Evolutionary conservation across 2,329 filamentous ascomycete species (phyloP), one percentile per base, ranked within the genome.

Genomic region (Fusarium palustre): DNA sequence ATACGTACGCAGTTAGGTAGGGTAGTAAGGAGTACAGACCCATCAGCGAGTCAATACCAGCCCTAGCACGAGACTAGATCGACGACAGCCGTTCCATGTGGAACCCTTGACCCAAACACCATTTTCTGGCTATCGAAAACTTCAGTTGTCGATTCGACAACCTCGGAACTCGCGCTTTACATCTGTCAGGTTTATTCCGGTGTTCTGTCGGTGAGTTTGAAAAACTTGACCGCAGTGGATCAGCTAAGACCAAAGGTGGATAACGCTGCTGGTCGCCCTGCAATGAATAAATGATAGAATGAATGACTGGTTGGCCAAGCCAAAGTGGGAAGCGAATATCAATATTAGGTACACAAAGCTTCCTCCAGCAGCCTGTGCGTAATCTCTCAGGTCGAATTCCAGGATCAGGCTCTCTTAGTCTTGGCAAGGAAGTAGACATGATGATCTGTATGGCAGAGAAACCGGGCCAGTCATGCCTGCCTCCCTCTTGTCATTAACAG

Each of bases 71-170:
- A 41, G 24, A 28, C 48, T 52, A 52, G 48, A 52, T 52, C 48
- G 48, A 52, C 48, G 41, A 16, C n/a, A 52, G 48, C 48, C 48
- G 48, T 52, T 52, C 34, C n/a, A 22, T 41, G 48, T 52, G 48
- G 48, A 52, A 18, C 48, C 48, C 24, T 52, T 52, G 34, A 39
- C 24, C 28, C 24, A 39, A 46, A 36, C 48, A 15, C 48, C 34
- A 52, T 41, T 52, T 38, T 24, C 34, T 28, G 9, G 34, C 18
- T 41, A 52, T 52, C 34, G 48, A 39, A 13, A 39, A 52, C n/a
- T 16, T 52, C 33, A 41, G 12, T 52, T 50, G 15, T 28, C 48
- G 34, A 41, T 39, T 41, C 48, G 18, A 28, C 48, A 4, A 28
- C 38, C 43, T n/a, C 24, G 24, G 48, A 30, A 39, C 48, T 22